A percentile compares a stretch with the other conserved stretches of the same genome.
Conservation (phyloP, 78 protist genomes). For the Polysphondylium violaceum region DNA sequence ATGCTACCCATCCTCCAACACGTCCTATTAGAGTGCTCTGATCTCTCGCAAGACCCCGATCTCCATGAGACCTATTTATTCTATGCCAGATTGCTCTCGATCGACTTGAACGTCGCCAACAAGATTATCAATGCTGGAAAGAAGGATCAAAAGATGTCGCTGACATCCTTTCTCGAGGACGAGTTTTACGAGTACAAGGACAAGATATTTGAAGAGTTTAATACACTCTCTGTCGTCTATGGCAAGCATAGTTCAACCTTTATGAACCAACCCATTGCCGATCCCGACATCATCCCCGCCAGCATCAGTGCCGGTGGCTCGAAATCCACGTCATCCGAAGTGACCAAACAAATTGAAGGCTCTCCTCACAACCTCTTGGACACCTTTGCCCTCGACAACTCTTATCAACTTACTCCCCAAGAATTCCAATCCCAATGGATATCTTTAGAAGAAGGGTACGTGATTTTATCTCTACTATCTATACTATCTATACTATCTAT, state of each 20-base stretch:
- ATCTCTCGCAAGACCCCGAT: constrained; percentile 75
- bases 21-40: constrained; percentile 5
- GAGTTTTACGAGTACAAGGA: constrained; percentile 67
- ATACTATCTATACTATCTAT: neutral
- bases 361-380: constrained; percentile 21
- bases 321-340: too few relatives aligned
- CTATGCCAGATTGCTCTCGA: constrained; percentile 87
- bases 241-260: constrained; percentile 83
- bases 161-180: constrained; percentile 43
- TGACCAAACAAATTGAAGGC: constrained; percentile 32
- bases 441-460: constrained; percentile 49
- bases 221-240: constrained; percentile 91
- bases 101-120: constrained; percentile 35
- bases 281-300: too few relatives aligned
- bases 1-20: constrained; percentile 74
- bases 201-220: constrained; percentile 92
- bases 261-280: too few relatives aligned
- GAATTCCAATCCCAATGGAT: constrained; percentile 49
- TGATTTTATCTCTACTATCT: neutral
- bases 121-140: constrained; percentile 7
- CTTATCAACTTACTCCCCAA: constrained; percentile 40
- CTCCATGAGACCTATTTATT: constrained; percentile 93
- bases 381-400: constrained; percentile 25
- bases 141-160: neutral
- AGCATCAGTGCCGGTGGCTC: neutral